Evolutionary conservation across 2,329 filamentous ascomycete species (phyloP).

Genomic region (Remersonia thermophila): DNA sequence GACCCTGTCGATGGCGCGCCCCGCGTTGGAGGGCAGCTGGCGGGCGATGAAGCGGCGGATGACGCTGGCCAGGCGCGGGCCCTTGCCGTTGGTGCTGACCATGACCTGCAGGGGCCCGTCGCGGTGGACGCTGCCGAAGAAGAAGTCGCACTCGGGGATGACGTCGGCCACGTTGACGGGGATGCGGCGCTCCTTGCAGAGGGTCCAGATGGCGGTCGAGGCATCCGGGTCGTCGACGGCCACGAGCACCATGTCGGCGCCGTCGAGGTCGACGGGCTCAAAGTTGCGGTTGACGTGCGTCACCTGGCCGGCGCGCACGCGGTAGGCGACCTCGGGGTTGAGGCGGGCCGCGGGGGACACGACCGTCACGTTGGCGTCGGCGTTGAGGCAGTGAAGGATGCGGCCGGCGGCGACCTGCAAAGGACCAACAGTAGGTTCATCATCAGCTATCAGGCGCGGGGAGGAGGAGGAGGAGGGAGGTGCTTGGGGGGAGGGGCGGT

Average conservation of each 20-base stretch:
- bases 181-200: conserved; percentile 75
- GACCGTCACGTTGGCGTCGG: conserved; percentile 80
- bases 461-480: too few species aligned
- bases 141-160: conserved; percentile 93
- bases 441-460: too few species aligned
- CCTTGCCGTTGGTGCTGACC: conserved; percentile 97
- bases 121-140: conserved; percentile 90
- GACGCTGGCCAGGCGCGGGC: conserved; percentile 77
- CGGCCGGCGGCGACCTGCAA: conserved; percentile 85
- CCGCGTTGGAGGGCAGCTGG: conserved; percentile 64
- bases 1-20: conserved; percentile 74
- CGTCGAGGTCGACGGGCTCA: conserved; percentile 73
- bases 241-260: conserved; percentile 75
- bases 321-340: conserved; percentile 77
- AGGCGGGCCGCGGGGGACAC: conserved; percentile 69
- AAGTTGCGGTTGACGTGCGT: conserved; percentile 74
- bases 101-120: conserved; percentile 95
- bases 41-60: conserved; percentile 72
- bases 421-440: too few species aligned
- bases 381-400: conserved; percentile 87
- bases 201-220: conserved; percentile 83
- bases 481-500: conserved; percentile 1
- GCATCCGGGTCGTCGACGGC: conserved; percentile 88
- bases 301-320: conserved; percentile 63
- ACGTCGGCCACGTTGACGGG: conserved; percentile 96